Percentiles rank a stretch among this genome's conserved stretches.
Conservation (phyloP, 2,329 filamentous ascomycete genomes). For the Nemania sp. region DNA sequence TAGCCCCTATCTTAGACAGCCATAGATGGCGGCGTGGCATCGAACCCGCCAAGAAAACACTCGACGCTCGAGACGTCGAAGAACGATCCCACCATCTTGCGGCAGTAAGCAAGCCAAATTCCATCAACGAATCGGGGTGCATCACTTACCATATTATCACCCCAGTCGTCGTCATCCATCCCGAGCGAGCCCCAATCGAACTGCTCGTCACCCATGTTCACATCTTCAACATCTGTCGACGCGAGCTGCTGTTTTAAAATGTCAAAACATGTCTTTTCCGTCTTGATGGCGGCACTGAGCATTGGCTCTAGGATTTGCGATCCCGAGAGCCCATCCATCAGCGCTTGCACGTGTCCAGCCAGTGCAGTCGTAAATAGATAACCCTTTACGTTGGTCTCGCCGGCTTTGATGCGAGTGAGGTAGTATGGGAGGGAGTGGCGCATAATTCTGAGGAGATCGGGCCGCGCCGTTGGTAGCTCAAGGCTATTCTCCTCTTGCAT, state of each 20-base stretch:
- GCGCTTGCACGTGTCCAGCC: conserved; percentile 46
- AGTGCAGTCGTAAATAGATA: conserved; percentile 48
- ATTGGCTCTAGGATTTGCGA: conserved; percentile 42
- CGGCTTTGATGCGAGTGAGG: conserved; percentile 46
- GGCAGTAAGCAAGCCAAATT: not conserved
- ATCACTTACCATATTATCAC: conserved; percentile 25
- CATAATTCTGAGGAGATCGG: conserved; percentile 48
- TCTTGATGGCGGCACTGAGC: conserved; percentile 44
- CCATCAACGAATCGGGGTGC: not conserved
- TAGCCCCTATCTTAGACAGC: not conserved
- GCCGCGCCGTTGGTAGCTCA: conserved; percentile 39
- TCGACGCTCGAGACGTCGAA: conserved; percentile 35
- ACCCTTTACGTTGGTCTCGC: conserved; percentile 60
- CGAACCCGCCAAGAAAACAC: conserved; percentile 23
- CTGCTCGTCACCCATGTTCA: conserved; percentile 30
- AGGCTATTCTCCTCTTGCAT: conserved; percentile 47
- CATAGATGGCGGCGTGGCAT: conserved; percentile 8
- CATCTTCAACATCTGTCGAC: conserved; percentile 13
- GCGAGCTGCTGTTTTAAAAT: conserved; percentile 41
- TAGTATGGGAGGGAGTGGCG: conserved; percentile 47
- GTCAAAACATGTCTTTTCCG: conserved; percentile 38
- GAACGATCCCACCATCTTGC: conserved; percentile 23
- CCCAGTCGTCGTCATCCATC: conserved; percentile 45
- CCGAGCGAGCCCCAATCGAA: conserved; percentile 34
- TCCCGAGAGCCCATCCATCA: conserved; percentile 42